These are phyloP conservation scores for Athelia sp. DNA, from an alignment of 1,284 basidiomycete species.

Conservation along the genomic window DNA sequence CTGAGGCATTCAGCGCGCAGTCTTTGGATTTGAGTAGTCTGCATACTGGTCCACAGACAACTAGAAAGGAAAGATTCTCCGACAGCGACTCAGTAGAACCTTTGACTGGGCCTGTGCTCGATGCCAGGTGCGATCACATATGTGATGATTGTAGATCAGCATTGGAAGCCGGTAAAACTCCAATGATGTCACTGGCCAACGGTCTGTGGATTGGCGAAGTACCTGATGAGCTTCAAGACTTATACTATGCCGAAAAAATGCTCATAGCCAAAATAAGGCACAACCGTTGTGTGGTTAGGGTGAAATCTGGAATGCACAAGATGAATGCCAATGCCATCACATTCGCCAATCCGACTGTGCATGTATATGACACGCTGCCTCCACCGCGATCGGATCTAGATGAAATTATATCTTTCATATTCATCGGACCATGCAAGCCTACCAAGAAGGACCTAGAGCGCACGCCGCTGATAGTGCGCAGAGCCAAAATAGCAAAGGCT, in stretches of 20 bases:
- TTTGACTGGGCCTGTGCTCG: too few relatives aligned
- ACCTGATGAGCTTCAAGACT: background rate
- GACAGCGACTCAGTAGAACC: too few relatives aligned
- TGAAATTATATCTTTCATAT: slow-evolving; percentile 9
- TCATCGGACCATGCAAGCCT: slow-evolving; percentile 8
- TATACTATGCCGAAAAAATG: background rate
- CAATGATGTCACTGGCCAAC: background rate
- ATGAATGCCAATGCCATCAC: slow-evolving; percentile 9
- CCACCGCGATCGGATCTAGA: slow-evolving; percentile 7
- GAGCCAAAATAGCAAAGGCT: slow-evolving; percentile 14
- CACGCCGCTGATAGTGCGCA: slow-evolving; percentile 25
- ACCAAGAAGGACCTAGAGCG: slow-evolving; percentile 18
- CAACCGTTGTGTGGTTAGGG: slow-evolving; percentile 2
- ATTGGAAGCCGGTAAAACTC: too few relatives aligned
- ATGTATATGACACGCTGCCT: slow-evolving; percentile 8
- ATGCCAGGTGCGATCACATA: too few relatives aligned
- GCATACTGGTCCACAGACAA: too few relatives aligned
- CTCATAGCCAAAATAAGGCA: slow-evolving; percentile 7
- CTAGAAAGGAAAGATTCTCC: too few relatives aligned
- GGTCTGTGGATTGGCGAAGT: background rate
- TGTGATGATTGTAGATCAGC: too few relatives aligned
- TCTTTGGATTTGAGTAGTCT: too few relatives aligned
- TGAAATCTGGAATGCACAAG: slow-evolving; percentile 3
- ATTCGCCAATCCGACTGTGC: slow-evolving; percentile 6
- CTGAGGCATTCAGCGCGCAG: too few relatives aligned